Evolutionary conservation across 345 rosid genomes (phyloP).

Genomic region (Zanthoxylum bungeanum): DNA sequence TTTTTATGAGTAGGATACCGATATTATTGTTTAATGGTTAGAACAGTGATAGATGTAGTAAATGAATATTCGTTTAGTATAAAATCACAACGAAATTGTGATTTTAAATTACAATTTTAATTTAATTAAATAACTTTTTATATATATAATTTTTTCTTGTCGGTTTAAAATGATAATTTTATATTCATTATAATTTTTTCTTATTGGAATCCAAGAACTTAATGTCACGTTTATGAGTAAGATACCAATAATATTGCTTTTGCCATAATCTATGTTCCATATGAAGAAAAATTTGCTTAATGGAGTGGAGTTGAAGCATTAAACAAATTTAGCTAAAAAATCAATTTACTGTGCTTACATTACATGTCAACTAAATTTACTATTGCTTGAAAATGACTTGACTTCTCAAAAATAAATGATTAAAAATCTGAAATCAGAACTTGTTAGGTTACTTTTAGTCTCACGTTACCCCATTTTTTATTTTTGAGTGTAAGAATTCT

Average conservation of each 20-base stretch:
- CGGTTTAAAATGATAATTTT: too few species aligned
- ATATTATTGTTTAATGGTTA: too few species aligned
- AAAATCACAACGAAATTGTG: too few species aligned
- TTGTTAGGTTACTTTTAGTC: conserved; percentile 3
- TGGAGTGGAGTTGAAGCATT: conserved; percentile 2
- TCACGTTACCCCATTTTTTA: conserved; percentile 15
- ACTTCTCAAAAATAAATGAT: neutral
- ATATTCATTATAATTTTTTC: too few species aligned
- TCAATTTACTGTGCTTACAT: neutral
- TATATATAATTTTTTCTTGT: too few species aligned
- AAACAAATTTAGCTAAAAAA: neutral
- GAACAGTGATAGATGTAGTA: too few species aligned
- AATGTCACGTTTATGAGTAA: neutral
- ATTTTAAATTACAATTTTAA: too few species aligned
- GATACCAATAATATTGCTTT: neutral
- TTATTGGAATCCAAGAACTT: neutral
- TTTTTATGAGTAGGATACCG: too few species aligned
- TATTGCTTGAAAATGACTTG: neutral
- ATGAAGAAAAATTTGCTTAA: neutral
- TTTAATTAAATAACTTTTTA: too few species aligned
- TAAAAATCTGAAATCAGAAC: neutral
- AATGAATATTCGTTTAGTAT: too few species aligned
- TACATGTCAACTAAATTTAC: conserved; percentile 1
- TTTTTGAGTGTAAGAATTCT: too few species aligned
- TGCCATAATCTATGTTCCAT: neutral